Evolutionary conservation across 768 basidiomycete species (phyloP).

Genomic region (Serendipita sp.): DNA sequence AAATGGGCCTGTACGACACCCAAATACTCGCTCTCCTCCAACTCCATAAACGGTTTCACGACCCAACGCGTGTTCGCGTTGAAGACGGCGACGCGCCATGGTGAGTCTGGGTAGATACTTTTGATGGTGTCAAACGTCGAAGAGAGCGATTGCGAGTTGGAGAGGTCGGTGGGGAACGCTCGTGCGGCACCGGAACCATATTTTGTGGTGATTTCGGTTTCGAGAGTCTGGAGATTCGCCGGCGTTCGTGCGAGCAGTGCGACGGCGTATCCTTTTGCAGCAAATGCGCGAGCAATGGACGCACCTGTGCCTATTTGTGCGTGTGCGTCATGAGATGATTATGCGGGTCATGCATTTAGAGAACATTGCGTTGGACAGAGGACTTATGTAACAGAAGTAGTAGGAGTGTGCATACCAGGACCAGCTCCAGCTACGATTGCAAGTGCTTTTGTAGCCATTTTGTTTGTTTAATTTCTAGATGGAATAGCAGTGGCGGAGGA

Average conservation of each 20-base stretch:
- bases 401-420: constrained; percentile 2
- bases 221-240: constrained; percentile 7
- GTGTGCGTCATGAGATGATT: too few relatives aligned
- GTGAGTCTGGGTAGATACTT: constrained; percentile 9
- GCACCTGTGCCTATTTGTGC: constrained; percentile 10
- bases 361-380: not conserved
- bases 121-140: constrained; percentile 13
- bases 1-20: constrained; percentile 8
- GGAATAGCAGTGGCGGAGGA: too few relatives aligned
- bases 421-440: constrained; percentile 12
- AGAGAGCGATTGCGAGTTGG: constrained; percentile 6
- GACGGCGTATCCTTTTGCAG: constrained; percentile 10
- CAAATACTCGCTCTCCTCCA: constrained; percentile 5
- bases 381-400: not conserved
- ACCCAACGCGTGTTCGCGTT: constrained; percentile 14
- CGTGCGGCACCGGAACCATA: not conserved
- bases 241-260: constrained; percentile 15
- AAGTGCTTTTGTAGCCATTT: constrained; percentile 6
- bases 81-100: constrained; percentile 13
- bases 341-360: too few relatives aligned
- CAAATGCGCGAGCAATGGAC: constrained; percentile 11
- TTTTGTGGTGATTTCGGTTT: constrained; percentile 3
- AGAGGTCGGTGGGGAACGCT: constrained; percentile 14
- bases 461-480: too few relatives aligned
- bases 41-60: constrained; percentile 17